Base-by-base conservation (phyloP, 2,329 filamentous ascomycete species). In the Colletotrichum cordylinicola region DNA sequence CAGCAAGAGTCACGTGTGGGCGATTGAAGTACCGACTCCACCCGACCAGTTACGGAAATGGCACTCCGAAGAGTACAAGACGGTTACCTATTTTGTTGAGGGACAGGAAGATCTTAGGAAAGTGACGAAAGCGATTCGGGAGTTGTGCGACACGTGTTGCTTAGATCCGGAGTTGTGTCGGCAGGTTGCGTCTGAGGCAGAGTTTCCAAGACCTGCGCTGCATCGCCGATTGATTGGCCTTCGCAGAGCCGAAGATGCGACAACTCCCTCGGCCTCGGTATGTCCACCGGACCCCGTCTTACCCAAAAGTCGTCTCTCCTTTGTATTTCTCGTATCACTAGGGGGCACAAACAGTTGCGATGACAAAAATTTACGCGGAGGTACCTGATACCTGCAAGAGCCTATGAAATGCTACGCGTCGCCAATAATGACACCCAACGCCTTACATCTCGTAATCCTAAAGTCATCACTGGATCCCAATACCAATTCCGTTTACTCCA, bases 401-500 rank as follows among this genome's bases (percentile, higher is more conserved):
- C 55, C 16, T 33, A 15, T 31, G n/a, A 62, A 39, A 8, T 67
- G 37, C 39, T 33, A 37, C 24, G 39, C 62, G 52, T 21, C 33
- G 13, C 29, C n/a, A 31, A n/a, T 24, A 33, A 64, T 39, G 5
- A 31, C 56, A 39, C n/a, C 39, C 31, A 67, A 68, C 55, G 43
- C 55, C 62, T n/a, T 43, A 29, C 67, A 29, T 35, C 13, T 21
- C 27, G 29, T 64, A 77, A 69, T 65, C 72, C 67, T 75, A 29
- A 48, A 68, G 39, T 21, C 37, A n/a, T 52, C 52, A 29, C 12
- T 37, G 29, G 31, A 35, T 31, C 9, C 31, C 33, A 13, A 65
- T 69, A 31, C 70, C 58, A 69, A 60, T 66, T 48, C 33, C 72
- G 35, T 61, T 39, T 70, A 70, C 73, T 74, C 68, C 74, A 76